Base-by-base conservation (phyloP, 371 early-diverging fungal genomes). In the Funneliformis caledonium region DNA sequence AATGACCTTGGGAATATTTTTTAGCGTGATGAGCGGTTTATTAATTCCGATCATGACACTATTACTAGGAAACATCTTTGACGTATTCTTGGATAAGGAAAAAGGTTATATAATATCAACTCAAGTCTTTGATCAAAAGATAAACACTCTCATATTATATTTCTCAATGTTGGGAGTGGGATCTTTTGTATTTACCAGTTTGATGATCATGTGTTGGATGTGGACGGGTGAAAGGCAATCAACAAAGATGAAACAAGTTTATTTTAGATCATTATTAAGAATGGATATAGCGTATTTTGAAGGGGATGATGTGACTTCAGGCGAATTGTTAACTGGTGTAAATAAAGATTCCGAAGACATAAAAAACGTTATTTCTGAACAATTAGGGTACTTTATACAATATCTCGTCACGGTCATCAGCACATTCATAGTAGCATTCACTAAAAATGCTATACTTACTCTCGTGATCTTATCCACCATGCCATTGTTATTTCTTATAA, bases 141-240 rank as follows among this genome's bases (percentile, higher is more conserved):
- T 78, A 26, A 52, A 37, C 10, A 2, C 14, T n/a, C 33, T 48
- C 31, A n/a, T 68, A 43, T 31, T 50, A 8, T 1, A 78, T 33
- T 78, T 78, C 11, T 16, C 26, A 14, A 5, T 50, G 10, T 33
- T 78, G 22, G 68, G 68, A 14, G 14, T 68, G 12, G 33, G 26
- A 6, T n/a, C 67, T 37, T 78, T 78, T 68, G 8, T 68, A 0
- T 8, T 68, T 22, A 22, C 26, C n/a, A 6, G 31, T 67, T 26
- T 19, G 10, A 78, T 78, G 78, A 68, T 33, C 1, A 4, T 43
- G 5, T 45, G 50, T 26, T 78, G 78, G 78, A 78, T 19, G 19
- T 78, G 78, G 78, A 78, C 78, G 16, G 78, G 33, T 12, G 78
- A 78, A 56, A 42, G 78, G 31, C 78, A 78, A 56, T 43, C 69